A percentile compares a stretch with the other conserved stretches of the same genome.
phyloP scores from a whole-genome alignment of 1,139 yeast genomes.

The Suzukiozyma palmioleophila region DNA sequence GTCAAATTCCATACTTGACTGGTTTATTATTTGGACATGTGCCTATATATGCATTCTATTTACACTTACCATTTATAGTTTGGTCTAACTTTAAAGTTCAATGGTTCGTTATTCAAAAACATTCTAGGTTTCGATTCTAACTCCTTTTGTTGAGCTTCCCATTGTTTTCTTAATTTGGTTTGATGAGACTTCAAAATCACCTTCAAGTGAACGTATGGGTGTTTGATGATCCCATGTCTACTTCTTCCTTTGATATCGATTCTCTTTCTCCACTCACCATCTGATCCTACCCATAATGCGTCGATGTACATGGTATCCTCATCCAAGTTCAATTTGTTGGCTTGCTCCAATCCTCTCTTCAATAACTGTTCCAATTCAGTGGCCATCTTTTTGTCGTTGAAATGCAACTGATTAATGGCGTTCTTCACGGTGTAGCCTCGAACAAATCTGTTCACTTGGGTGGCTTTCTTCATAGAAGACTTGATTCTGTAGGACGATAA shows the following conservation, averaged over 20 bases:
- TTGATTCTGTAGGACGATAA: conserved; percentile 75
- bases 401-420: conserved; percentile 92
- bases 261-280: conserved; percentile 69
- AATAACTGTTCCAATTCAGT: conserved; percentile 76
- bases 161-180: conserved; percentile 56
- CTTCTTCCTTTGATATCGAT: conserved; percentile 91
- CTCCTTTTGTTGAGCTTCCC: conserved; percentile 50
- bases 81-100: conserved; percentile 41
- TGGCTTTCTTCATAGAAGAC: conserved; percentile 84
- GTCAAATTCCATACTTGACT: neutral
- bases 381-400: conserved; percentile 75
- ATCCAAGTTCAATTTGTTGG: conserved; percentile 54
- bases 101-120: conserved; percentile 42
- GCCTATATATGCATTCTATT: conserved; percentile 1
- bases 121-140: conserved; percentile 42
- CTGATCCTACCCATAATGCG: conserved; percentile 90
- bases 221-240: conserved; percentile 72
- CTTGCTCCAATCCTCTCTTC: conserved; percentile 68
- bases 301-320: conserved; percentile 65
- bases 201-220: conserved; percentile 76
- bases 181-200: conserved; percentile 66
- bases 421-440: conserved; percentile 64
- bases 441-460: conserved; percentile 71
- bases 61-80: conserved; percentile 37
- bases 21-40: neutral